Evolutionary conservation across 2,329 filamentous ascomycete genomes (phyloP), one percentile per base, ranked within the genome.

Genomic region (Monosporascus sp.): DNA sequence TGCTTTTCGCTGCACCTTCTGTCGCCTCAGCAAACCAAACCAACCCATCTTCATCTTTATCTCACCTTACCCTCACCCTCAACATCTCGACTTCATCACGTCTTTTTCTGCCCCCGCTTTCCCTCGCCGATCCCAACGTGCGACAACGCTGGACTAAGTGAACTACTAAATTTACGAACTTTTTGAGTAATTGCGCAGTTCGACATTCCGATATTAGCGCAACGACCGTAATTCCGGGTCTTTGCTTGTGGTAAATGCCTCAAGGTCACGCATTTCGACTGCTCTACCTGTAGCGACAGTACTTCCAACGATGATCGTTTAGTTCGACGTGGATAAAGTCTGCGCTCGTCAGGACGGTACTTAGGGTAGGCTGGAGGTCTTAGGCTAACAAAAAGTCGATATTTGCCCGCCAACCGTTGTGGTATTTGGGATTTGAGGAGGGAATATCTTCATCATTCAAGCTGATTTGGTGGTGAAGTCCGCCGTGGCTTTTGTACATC

Each of bases 401-500:
- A 46, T 24, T n/a, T 46, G 22, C 22, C 22, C 43, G n/a, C 11
- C 22, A 27, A 15, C 14, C 20, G 11, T 24, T 22, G 43, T 27
- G 43, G 43, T 31, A 46, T 27, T 46, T 5, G 43, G 43, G 43
- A 25, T 17, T n/a, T 46, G 17, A 25, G 43, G 43, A 46, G 22
- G 43, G 43, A 46, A 46, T 46, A 46, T 60, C 58, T 58, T 57
- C 56, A 52, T 60, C 58, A 53, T 38, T 61, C 58, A 58, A 66
- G 59, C 58, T 61, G 57, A 63, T 52, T 52, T 61, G 65, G 64
- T 61, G 60, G 60, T 56, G 55, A 58, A 61, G 53, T 58, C 63
- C 60, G 54, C 60, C 60, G 53, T 57, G 63, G 62, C 62, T 65
- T 68, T 68, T 68, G 66, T 68, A 68, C 66, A 67, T 68, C 56